A percentile compares a stretch with the other conserved stretches of the same genome.
These are phyloP conservation scores for Carex sylvatica DNA, from an alignment of 202 grass and related monocot species.

Conservation along the genomic window DNA sequence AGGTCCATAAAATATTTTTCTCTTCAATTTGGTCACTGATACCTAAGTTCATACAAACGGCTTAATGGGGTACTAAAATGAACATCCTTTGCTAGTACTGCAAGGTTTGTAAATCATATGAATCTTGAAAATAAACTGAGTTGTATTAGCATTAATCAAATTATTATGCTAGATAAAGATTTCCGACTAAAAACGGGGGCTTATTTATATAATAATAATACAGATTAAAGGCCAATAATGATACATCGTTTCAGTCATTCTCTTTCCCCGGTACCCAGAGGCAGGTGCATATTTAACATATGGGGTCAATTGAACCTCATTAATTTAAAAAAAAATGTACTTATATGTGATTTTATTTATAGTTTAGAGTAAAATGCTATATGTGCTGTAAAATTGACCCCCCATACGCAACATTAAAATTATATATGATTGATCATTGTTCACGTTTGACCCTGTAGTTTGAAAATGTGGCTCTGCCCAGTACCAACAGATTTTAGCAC, in stretches of 20 bases:
- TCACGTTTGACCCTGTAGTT: too few species aligned
- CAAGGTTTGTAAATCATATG: background rate
- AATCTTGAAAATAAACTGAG: background rate
- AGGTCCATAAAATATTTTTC: background rate
- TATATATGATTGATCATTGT: too few species aligned
- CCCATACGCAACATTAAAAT: too few species aligned
- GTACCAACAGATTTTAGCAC: background rate
- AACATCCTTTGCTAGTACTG: background rate
- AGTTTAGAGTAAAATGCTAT: too few species aligned
- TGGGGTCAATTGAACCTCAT: too few species aligned
- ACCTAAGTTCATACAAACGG: background rate
- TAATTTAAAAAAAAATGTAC: too few species aligned
- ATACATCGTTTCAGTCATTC: background rate
- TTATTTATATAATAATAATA: background rate
- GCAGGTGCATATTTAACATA: too few species aligned
- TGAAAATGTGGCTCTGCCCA: too few species aligned
- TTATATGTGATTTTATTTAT: too few species aligned
- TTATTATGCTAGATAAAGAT: background rate
- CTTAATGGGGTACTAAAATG: background rate
- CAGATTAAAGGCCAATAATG: background rate
- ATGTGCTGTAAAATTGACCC: too few species aligned
- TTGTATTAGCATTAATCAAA: background rate
- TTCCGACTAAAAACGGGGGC: background rate
- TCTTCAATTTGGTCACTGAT: constrained; percentile 3
- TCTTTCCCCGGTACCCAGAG: background rate